These are phyloP conservation scores for Cruciata laevipes DNA, from an alignment of 257 asterid species.

Conservation along the genomic window DNA sequence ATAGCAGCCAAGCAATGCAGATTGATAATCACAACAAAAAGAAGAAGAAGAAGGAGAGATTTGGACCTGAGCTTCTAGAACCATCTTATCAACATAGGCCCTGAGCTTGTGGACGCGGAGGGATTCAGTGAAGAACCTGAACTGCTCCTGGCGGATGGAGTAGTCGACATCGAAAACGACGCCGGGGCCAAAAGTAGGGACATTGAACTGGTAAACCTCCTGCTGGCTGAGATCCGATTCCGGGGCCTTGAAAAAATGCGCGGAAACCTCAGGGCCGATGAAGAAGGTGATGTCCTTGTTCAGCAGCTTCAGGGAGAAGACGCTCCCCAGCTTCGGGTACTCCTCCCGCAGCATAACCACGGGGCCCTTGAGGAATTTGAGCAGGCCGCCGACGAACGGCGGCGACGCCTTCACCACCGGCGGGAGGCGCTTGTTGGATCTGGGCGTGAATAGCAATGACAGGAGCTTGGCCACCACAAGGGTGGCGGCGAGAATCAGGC, in stretches of 20 bases:
- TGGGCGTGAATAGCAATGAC: conserved; percentile 53
- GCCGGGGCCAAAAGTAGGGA: conserved; percentile 94
- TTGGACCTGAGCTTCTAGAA: conserved; percentile 76
- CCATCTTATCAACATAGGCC: conserved; percentile 84
- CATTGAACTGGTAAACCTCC: conserved; percentile 90
- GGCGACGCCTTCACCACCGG: conserved; percentile 59
- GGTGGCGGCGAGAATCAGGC: conserved; percentile 63
- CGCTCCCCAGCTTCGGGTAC: conserved; percentile 91
- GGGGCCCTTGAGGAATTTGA: conserved; percentile 74
- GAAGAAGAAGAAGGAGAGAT: background rate
- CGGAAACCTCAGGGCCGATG: conserved; percentile 92
- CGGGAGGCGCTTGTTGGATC: conserved; percentile 66
- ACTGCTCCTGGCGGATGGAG: conserved; percentile 81
- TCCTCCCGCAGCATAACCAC: conserved; percentile 78
- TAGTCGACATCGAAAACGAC: conserved; percentile 95
- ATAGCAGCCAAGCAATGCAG: background rate
- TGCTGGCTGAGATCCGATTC: conserved; percentile 96
- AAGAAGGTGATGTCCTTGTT: conserved; percentile 78
- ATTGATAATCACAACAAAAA: too few relatives aligned
- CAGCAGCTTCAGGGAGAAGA: conserved; percentile 60
- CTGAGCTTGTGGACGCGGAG: conserved; percentile 78
- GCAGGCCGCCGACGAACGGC: conserved; percentile 63
- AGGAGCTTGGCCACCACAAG: conserved; percentile 56
- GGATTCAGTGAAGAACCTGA: conserved; percentile 90
- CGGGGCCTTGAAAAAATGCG: conserved; percentile 90